These are phyloP conservation scores for Coemansia sp. DNA, from an alignment of 192 early-diverging fungal species.

Conservation along the genomic window DNA sequence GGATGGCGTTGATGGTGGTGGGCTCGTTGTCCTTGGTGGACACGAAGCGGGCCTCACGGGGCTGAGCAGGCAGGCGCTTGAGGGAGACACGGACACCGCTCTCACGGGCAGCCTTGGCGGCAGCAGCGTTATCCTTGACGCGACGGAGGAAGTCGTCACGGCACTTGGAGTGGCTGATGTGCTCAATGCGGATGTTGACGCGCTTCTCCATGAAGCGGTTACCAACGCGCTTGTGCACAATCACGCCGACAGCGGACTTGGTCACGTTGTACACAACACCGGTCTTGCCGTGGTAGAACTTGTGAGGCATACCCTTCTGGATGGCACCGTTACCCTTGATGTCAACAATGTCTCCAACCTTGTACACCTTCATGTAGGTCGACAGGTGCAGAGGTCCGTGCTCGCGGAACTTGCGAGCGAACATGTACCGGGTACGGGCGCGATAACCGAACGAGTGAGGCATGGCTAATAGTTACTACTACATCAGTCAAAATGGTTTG, in stretches of 20 bases:
- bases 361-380: slow-evolving; percentile 98
- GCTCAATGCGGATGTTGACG: slow-evolving; percentile 97
- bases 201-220: slow-evolving; percentile 99
- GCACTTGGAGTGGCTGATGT: slow-evolving; percentile 99
- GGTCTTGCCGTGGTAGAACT: slow-evolving; percentile 99
- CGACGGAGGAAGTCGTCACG: slow-evolving; percentile 95
- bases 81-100: slow-evolving; percentile 73
- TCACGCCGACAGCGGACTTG: slow-evolving; percentile 98
- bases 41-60: slow-evolving; percentile 85
- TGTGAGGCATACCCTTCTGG: slow-evolving; percentile 99
- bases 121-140: slow-evolving; percentile 91
- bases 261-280: slow-evolving; percentile 99
- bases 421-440: slow-evolving; percentile 98
- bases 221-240: slow-evolving; percentile 97
- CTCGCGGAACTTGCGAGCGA: slow-evolving; percentile 93
- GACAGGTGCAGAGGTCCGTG: slow-evolving; percentile 91
- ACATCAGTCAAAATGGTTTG: background rate
- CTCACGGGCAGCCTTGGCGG: slow-evolving; percentile 79
- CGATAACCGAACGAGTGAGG: slow-evolving; percentile 90
- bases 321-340: slow-evolving; percentile 98
- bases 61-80: slow-evolving; percentile 88
- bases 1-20: slow-evolving; percentile 90
- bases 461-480: slow-evolving; percentile 56
- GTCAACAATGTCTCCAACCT: slow-evolving; percentile 99
- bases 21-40: slow-evolving; percentile 86